phyloP scores from a whole-genome alignment of 495 filamentous ascomycete genomes.

The Pseudomonodictys pantanalensis region DNA sequence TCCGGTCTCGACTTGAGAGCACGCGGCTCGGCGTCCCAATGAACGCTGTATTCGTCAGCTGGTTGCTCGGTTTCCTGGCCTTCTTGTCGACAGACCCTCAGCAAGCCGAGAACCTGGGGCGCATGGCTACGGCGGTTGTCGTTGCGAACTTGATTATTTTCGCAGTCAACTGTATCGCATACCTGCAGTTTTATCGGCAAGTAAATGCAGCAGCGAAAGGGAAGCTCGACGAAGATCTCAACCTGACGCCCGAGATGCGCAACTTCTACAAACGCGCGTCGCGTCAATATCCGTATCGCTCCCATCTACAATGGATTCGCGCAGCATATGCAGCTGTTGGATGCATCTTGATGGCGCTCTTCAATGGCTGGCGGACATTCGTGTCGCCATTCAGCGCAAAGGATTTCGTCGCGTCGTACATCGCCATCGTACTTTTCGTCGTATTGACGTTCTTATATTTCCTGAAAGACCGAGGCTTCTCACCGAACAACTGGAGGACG shows the following conservation, averaged over 20 bases:
- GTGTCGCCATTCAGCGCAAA: conserved; percentile 40
- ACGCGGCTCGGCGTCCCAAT: conserved; percentile 50
- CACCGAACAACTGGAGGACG: conserved; percentile 22
- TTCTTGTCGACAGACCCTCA: conserved; percentile 45
- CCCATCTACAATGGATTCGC: conserved; percentile 47
- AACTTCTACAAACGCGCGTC: conserved; percentile 44
- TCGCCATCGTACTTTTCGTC: conserved; percentile 39
- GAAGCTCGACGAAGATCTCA: conserved; percentile 13
- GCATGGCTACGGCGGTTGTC: conserved; percentile 45
- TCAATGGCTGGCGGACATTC: conserved; percentile 46
- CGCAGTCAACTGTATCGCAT: conserved; percentile 44
- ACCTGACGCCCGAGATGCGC: conserved; percentile 33
- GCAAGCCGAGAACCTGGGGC: conserved; percentile 34
- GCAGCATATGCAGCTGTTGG: conserved; percentile 44
- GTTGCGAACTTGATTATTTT: conserved; percentile 47
- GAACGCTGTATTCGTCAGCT: conserved; percentile 49
- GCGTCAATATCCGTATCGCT: conserved; percentile 46
- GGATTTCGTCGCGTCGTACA: conserved; percentile 49
- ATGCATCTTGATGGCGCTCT: conserved; percentile 44
- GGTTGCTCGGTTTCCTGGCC: conserved; percentile 46
- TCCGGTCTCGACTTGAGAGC: conserved; percentile 39
- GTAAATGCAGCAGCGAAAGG: conserved; percentile 11
- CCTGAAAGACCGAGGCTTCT: conserved; percentile 30
- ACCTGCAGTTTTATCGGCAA: conserved; percentile 41
- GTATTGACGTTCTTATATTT: conserved; percentile 26